Conservation (phyloP, 257 asterid species). For the Jacaranda copaia region DNA sequence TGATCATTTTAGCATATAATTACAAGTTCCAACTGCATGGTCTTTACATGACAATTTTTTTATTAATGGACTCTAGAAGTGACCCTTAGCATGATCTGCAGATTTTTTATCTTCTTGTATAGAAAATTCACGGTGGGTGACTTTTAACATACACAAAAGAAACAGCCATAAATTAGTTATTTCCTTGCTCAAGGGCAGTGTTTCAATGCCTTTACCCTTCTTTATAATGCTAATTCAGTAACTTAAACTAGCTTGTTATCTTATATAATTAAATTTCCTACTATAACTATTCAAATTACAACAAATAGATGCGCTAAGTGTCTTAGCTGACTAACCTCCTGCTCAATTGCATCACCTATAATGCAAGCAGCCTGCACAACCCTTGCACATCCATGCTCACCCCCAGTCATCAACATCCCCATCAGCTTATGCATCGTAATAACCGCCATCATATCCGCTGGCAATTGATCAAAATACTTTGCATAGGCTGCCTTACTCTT, state of each 20-base stretch:
- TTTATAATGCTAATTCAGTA: slow-evolving; percentile 7
- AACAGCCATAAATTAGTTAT: slow-evolving; percentile 1
- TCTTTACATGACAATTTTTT: not conserved
- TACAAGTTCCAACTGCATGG: slow-evolving; percentile 25
- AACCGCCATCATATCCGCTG: slow-evolving; percentile 93
- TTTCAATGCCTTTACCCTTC: slow-evolving; percentile 13
- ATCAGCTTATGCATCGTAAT: slow-evolving; percentile 88
- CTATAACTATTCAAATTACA: not conserved
- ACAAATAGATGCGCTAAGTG: slow-evolving; percentile 11
- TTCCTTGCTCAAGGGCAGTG: not conserved
- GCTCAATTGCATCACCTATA: slow-evolving; percentile 87
- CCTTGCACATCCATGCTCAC: slow-evolving; percentile 71
- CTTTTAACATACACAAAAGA: not conserved
- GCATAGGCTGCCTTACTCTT: slow-evolving; percentile 61
- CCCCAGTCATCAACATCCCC: slow-evolving; percentile 80
- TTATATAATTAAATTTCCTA: slow-evolving; percentile 10
- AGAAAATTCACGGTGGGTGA: too few relatives aligned
- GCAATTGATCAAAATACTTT: slow-evolving; percentile 68
- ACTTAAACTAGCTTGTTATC: slow-evolving; percentile 29
- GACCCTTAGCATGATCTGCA: not conserved
- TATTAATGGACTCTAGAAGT: not conserved
- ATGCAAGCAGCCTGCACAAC: slow-evolving; percentile 78
- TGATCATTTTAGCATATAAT: slow-evolving; percentile 25
- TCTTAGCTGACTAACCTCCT: slow-evolving; percentile 69
- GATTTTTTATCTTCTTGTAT: too few relatives aligned